A percentile compares a stretch with the other conserved stretches of the same genome.
phyloP scores from a whole-genome alignment of 1,284 basidiomycete species.

The Lentinula novae-zelandiae region DNA sequence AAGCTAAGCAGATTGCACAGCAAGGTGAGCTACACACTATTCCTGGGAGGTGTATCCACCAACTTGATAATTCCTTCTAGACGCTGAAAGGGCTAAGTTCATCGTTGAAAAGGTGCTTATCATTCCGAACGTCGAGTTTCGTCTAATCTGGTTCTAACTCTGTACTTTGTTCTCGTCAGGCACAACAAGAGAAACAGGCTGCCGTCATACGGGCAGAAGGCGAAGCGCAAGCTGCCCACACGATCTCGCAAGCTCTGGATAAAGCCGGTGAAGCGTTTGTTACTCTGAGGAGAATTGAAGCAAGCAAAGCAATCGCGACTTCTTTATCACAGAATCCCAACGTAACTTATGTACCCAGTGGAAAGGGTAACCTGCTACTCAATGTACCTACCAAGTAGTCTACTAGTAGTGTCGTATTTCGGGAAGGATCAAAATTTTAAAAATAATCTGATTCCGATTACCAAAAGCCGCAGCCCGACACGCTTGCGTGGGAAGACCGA shows the following conservation, averaged over 20 bases:
- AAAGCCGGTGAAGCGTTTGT: slow-evolving; percentile 96
- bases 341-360: slow-evolving; percentile 85
- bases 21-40: slow-evolving; percentile 56
- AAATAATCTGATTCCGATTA: not conserved
- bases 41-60: slow-evolving; percentile 14
- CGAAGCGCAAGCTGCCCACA: slow-evolving; percentile 94
- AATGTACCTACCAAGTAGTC: slow-evolving; percentile 70
- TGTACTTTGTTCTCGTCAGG: slow-evolving; percentile 39
- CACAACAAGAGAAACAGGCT: slow-evolving; percentile 98
- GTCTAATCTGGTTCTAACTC: not conserved
- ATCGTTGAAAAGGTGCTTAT: slow-evolving; percentile 88
- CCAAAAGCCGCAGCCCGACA: not conserved
- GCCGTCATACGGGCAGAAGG: slow-evolving; percentile 98
- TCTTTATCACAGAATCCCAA: slow-evolving; percentile 78
- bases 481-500: not conserved
- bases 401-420: not conserved
- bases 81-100: slow-evolving; percentile 98
- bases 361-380: slow-evolving; percentile 75
- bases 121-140: not conserved
- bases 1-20: slow-evolving; percentile 97
- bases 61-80: slow-evolving; percentile 32
- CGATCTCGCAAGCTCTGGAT: slow-evolving; percentile 90
- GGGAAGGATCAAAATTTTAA: not conserved
- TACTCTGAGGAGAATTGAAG: slow-evolving; percentile 95
- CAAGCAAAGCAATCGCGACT: slow-evolving; percentile 92